Evolutionary conservation across 345 rosid genomes (phyloP), one percentile per base, ranked within the genome.

Genomic region (Streptanthus diversifolius): DNA sequence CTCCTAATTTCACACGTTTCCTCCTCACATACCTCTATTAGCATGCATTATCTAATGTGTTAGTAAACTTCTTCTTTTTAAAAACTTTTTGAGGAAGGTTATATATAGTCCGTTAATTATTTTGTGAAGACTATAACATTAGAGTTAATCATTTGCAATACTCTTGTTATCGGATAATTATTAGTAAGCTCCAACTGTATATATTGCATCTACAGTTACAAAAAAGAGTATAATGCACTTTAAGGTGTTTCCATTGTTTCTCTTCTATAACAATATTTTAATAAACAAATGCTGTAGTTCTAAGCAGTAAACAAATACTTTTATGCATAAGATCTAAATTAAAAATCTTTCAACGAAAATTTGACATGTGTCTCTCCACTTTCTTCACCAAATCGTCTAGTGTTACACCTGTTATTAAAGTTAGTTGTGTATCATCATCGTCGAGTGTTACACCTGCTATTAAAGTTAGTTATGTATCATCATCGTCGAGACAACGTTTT

Each of bases 341-440:
- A 13, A 60, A 36, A 13, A 0, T 1, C 19, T 27, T 60, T 39
- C 8, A 19, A 62, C 10, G 14, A 30, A 63, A 52, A 15, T 40
- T 53, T 29, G 70, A 72, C 70, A 53, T 15, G 76, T 72, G 76
- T 72, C 37, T 72, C 70, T 53, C 63, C 62, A 53, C 63, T 63
- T 3, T 63, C 76, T 72, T 53, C 56, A 41, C 55, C 70, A 72
- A 53, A 53, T 63, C 47, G 45, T 22, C 11, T 55, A 53, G 29
- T 63, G 37, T 6, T 53, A 53, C 76, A 52, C 62, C 36, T 63
- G 63, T 32, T 41, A 11, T 30, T 43, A 54, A 72, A 53, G 45
- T 41, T 63, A 72, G 76, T 41, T 72, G 52, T 41, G 56, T 63
- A 72, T 72, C 76, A 72, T 21, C 27, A 32, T 53, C 76, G 45